Evolutionary conservation across 768 basidiomycete species (phyloP).

Genomic region (Exidia glandulosa): DNA sequence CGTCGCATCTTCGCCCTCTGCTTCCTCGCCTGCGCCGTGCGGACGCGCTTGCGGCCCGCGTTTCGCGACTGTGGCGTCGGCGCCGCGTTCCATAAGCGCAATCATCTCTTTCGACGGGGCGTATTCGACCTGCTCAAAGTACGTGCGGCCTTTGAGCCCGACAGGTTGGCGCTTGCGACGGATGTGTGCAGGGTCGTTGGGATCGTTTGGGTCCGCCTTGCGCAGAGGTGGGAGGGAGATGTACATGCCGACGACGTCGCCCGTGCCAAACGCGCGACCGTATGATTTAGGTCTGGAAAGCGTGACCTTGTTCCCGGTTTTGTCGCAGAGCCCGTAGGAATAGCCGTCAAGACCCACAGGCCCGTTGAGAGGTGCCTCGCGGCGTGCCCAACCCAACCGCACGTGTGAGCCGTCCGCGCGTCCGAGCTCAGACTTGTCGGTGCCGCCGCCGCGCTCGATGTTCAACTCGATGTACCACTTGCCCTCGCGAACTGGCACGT

Average conservation of each 20-base stretch:
- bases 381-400: slow-evolving; percentile 80
- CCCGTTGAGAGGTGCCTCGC: slow-evolving; percentile 88
- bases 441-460: slow-evolving; percentile 61
- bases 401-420: slow-evolving; percentile 68
- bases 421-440: slow-evolving; percentile 30
- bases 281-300: slow-evolving; percentile 74
- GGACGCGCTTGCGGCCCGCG: background rate
- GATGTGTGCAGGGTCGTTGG: slow-evolving; percentile 69
- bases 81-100: slow-evolving; percentile 54
- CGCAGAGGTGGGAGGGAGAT: slow-evolving; percentile 72
- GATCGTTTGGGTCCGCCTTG: slow-evolving; percentile 47
- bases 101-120: slow-evolving; percentile 85
- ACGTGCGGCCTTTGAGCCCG: slow-evolving; percentile 92
- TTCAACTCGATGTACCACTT: slow-evolving; percentile 91
- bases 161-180: slow-evolving; percentile 88
- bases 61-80: slow-evolving; percentile 3
- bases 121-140: slow-evolving; percentile 92
- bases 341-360: slow-evolving; percentile 93
- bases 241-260: slow-evolving; percentile 89
- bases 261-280: slow-evolving; percentile 59
- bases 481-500: slow-evolving; percentile 81
- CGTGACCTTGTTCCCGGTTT: slow-evolving; percentile 82
- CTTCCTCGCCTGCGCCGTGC: slow-evolving; percentile 20
- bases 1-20: slow-evolving; percentile 45
- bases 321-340: slow-evolving; percentile 85